phyloP scores from a whole-genome alignment of 192 early-diverging fungal genomes.

The Dissophora ornata region DNA sequence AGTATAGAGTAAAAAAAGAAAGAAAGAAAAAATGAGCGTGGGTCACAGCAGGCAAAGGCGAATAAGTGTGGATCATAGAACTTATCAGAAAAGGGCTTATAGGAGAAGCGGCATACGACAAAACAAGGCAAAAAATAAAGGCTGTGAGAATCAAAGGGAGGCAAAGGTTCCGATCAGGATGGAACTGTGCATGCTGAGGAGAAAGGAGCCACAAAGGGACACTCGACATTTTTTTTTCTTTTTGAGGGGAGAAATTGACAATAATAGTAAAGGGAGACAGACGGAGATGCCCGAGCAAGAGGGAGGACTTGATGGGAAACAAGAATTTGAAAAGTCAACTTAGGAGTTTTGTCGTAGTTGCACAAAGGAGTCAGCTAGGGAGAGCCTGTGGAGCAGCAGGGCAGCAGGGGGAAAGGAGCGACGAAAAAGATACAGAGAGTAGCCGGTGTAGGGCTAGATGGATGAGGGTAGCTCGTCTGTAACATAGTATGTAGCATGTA shows the following conservation, averaged over 20 bases:
- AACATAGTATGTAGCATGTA: too few species aligned
- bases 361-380: neutral
- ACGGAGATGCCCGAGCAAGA: too few species aligned
- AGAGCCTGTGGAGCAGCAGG: too few species aligned
- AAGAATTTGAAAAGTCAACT: conserved; percentile 14
- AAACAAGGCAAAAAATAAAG: neutral
- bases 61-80: conserved; percentile 1
- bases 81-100: neutral
- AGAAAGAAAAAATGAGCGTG: neutral
- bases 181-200: conserved; percentile 28
- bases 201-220: conserved; percentile 24
- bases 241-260: conserved; percentile 1
- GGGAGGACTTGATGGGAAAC: conserved; percentile 32
- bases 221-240: conserved; percentile 12
- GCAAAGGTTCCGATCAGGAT: conserved; percentile 24
- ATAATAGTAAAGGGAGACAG: neutral
- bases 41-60: too few species aligned
- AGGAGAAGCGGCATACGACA: neutral
- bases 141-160: neutral
- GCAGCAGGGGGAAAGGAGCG: too few species aligned
- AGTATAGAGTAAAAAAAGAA: neutral
- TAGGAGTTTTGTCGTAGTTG: neutral
- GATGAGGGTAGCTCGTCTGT: too few species aligned
- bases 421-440: too few species aligned
- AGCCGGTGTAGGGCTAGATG: too few species aligned